Evolutionary conservation across 495 filamentous ascomycete genomes (phyloP), one percentile per base, ranked within the genome.

Genomic region (Penicillium subrubescens): DNA sequence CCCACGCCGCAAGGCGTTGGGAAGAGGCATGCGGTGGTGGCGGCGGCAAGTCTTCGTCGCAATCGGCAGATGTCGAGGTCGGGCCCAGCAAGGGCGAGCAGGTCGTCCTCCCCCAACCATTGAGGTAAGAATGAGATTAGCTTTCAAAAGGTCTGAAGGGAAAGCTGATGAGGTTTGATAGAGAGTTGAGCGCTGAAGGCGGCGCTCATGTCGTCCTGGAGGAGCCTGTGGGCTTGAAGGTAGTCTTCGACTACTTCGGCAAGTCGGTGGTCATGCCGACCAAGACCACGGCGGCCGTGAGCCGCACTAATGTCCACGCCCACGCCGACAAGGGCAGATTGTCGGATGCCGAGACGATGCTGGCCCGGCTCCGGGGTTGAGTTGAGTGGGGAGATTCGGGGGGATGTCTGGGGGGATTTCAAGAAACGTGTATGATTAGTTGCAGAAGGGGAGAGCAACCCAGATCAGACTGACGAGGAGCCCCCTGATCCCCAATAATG

Each of bases 121-220:
- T 35, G 53, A 56, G 53, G 53, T 56, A 56, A 21, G 17, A 21
- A 34, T 56, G 25, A 56, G 27, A 35, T n/a, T n/a, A 19, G 53
- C 15, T 21, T 35, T 5, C 17, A 56, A 12, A 21, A 12, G 1
- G 31, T 19, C 0, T 56, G 53, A 56, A 34, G 53, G 4, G 8
- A 37, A 56, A 35, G 21, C 53, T 56, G 19, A 56, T 35, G 29
- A 21, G 53, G 21, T 56, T 56, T 56, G 53, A 56, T 21, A 56
- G 53, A 17, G 19, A 35, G 23, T 52, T 52, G 48, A 52, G 25
- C 25, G 48, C 15, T 27, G 48, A 15, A 8, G 15, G 23, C 25
- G 12, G 12, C 25, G 25, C 48, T 31, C 12, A 17, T 21, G 12
- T 52, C 48, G 25, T 12, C 48, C 6, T n/a, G 21, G 5, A 8